Evolutionary conservation across 805 yeast genomes (phyloP), one percentile per base, ranked within the genome.

Genomic region (Candida nanaspora): DNA sequence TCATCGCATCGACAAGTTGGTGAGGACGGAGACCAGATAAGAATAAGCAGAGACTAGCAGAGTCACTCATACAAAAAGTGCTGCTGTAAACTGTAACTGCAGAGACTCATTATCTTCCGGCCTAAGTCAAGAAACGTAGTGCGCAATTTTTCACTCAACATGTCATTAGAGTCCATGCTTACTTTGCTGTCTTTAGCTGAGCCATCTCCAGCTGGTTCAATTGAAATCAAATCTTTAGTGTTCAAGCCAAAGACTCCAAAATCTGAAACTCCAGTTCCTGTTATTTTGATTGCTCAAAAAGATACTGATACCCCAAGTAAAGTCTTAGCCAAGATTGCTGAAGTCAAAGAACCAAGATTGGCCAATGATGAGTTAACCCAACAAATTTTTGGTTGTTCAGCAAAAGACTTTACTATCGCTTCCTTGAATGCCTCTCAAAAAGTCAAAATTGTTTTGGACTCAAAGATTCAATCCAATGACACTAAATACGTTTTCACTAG

Each of bases 211-310:
- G 80, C 70, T 35, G 66, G 70, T 30, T 70, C 82, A 2, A 46
- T 67, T 22, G 67, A 79, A 23, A 74, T 86, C 46, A 87, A 87
- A 63, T 74, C 89, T 4, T 68, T 87, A 46, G 88, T 87, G 22
- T 87, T 87, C 76, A 87, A 87, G 66, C 95, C 95, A 52, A 87
- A 87, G 66, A 86, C 95, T 37, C 81, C 95, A 29, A 87, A 87
- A 57, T 66, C 86, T 37, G 86, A 85, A 38, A 62, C 75, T 16
- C 84, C 93, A 22, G 78, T 83, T 32, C 95, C 96, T 33, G 73
- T 87, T 25, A 75, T 87, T 40, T 86, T 86, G 26, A 72, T 87
- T 54, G 95, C 95, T 7, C 70, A 82, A 44, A 75, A 75, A 27
- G 52, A 79, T 2, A 84, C 95, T 5, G 68, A 70, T 36, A 86